Conservation (phyloP, 306 rosid genomes). For the Cucumis hystrix region DNA sequence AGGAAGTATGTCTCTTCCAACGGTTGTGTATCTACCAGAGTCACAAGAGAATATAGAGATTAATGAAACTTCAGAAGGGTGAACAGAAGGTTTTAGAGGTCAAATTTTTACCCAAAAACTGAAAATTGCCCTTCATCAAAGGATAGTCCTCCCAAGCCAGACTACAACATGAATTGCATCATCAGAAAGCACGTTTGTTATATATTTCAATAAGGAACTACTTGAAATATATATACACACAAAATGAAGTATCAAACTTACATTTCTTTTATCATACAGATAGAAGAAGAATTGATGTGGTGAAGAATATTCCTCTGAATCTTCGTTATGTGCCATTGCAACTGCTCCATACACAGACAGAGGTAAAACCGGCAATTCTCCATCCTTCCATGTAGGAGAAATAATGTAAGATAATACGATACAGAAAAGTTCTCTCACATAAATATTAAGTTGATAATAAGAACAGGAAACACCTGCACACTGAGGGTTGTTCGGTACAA, state of each 20-base stretch:
- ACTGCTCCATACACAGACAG: constrained; percentile 84
- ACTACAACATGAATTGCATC: constrained; percentile 21
- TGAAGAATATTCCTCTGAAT: constrained; percentile 76
- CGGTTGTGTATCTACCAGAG: constrained; percentile 57
- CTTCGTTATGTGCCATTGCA: constrained; percentile 93
- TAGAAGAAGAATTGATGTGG: constrained; percentile 85
- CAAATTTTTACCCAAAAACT: constrained; percentile 64
- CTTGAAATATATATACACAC: background rate
- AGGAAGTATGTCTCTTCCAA: constrained; percentile 72
- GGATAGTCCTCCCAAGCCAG: constrained; percentile 98
- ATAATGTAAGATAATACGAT: background rate
- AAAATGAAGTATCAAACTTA: constrained; percentile 19
- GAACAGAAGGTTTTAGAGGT: background rate
- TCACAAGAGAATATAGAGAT: background rate
- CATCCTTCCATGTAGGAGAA: constrained; percentile 46
- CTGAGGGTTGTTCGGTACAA: constrained; percentile 61
- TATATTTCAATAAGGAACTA: background rate
- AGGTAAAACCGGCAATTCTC: constrained; percentile 90
- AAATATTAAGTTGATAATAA: background rate
- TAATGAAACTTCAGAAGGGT: background rate
- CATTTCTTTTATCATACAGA: constrained; percentile 79
- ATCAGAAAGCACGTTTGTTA: background rate
- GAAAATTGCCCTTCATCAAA: constrained; percentile 97
- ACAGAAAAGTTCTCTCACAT: background rate
- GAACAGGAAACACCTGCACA: constrained; percentile 46